Evolutionary conservation across 208 protist genomes (phyloP).

Genomic region (Crithidia bombi): DNA sequence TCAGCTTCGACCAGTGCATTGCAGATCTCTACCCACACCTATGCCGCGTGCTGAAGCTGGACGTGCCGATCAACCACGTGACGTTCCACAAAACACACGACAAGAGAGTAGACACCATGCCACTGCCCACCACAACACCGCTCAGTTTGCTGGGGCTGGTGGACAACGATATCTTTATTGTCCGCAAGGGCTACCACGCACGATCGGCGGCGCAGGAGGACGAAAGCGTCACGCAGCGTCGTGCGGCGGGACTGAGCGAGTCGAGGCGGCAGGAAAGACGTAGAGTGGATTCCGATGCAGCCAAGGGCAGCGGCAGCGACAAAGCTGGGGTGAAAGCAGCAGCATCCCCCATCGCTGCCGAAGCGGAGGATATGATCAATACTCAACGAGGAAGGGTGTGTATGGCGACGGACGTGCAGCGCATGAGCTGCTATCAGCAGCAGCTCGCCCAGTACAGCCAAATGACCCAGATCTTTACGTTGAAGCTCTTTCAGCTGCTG

Average conservation of each 20-base stretch:
- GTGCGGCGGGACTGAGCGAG: background rate
- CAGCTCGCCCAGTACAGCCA: constrained; percentile 9
- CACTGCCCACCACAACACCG: constrained; percentile 24
- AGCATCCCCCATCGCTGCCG: background rate
- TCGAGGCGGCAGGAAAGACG: background rate
- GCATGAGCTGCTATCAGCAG: constrained; percentile 5
- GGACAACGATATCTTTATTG: constrained; percentile 38
- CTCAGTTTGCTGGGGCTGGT: constrained; percentile 24
- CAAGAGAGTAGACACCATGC: constrained; percentile 33
- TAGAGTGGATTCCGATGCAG: background rate
- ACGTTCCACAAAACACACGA: constrained; percentile 36
- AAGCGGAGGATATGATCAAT: background rate
- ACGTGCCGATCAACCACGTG: constrained; percentile 9
- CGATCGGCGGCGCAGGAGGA: background rate
- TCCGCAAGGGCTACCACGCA: constrained; percentile 7
- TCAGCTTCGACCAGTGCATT: constrained; percentile 25
- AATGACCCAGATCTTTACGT: constrained; percentile 1
- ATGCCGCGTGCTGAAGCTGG: constrained; percentile 18
- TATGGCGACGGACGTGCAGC: constrained; percentile 1
- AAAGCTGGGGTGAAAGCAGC: background rate
- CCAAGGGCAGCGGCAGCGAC: background rate
- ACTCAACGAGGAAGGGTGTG: background rate
- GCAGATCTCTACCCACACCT: constrained; percentile 21
- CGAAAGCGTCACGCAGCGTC: background rate
- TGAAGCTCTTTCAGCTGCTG: constrained; percentile 19